Evolutionary conservation across 2,329 filamentous ascomycete genomes (phyloP).

Genomic region (Cylindrodendrum hubeiense): DNA sequence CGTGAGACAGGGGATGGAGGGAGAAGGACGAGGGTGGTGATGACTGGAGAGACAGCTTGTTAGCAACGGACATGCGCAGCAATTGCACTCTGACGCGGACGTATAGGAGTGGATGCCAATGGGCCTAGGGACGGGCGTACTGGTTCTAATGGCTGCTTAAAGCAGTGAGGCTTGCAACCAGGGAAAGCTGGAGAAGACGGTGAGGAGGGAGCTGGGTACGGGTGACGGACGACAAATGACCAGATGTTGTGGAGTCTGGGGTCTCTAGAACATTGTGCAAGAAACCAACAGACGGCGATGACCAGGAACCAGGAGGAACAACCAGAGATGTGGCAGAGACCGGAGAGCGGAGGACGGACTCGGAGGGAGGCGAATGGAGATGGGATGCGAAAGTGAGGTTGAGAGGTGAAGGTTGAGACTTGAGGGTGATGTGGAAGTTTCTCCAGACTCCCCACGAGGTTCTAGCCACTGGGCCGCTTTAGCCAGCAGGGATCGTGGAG

Average conservation of each 20-base stretch:
- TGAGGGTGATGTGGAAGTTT: constrained; percentile 59
- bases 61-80: constrained; percentile 20
- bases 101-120: not conserved
- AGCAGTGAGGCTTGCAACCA: constrained; percentile 41
- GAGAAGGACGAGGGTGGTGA: constrained; percentile 21
- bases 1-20: constrained; percentile 6
- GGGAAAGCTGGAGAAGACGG: constrained; percentile 26
- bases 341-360: constrained; percentile 40
- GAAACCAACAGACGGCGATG: constrained; percentile 48
- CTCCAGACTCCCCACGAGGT: constrained; percentile 48
- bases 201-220: constrained; percentile 32
- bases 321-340: constrained; percentile 55
- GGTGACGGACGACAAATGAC: constrained; percentile 35
- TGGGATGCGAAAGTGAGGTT: constrained; percentile 41
- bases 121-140: constrained; percentile 19
- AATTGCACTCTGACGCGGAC: not conserved
- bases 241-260: constrained; percentile 44
- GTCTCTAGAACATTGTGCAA: constrained; percentile 56
- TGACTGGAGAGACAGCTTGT: constrained; percentile 12
- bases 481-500: constrained; percentile 37
- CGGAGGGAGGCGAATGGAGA: constrained; percentile 40
- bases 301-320: constrained; percentile 56
- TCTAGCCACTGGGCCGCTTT: constrained; percentile 33
- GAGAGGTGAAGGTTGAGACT: constrained; percentile 32
- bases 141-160: constrained; percentile 31